Base-by-base conservation (phyloP, 2,329 filamentous ascomycete species). In the Aspergillus pseudoterreus region DNA sequence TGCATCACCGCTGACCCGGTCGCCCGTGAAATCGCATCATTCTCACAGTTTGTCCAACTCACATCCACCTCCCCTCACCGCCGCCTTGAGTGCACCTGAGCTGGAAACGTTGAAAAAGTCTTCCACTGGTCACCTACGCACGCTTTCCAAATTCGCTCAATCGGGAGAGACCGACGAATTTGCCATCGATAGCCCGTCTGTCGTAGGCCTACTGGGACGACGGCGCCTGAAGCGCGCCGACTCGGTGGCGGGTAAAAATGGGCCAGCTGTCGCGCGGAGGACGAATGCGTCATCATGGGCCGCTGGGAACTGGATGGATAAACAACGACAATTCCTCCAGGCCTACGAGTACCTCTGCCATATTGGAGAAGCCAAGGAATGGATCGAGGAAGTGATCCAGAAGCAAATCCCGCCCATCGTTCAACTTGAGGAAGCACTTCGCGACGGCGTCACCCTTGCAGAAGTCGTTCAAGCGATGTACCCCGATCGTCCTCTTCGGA, bases 261-360 rank as follows among this genome's bases (percentile, higher is more conserved):
- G 58, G 5, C 49, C 59, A 36, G 51, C 53, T 59, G 74, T 74
- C 33, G 74, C 72, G 22, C 71, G 76, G 72, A 78, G 41, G 74
- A 78, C 56, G 76, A 76, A 75, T 50, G 78, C 73, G 22, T 90
- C 86, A 59, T 82, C 84, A 45, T 94, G 91, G 86, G 84, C 89
- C 57, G 85, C 86, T 17, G 83, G 88, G 45, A 95, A 92, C 68
- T 99, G 94, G 94, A 99, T 99, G 92, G 94, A 99, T 70, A 94
- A 95, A 68, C 92, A 99, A 68, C 84, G 94, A 22, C 92, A 97
- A 69, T 97, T 96, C 64, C 75, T 99, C 48, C 90, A 95, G 71
- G 94, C 94, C 6, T 99, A 99, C 67, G 94, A 99, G 70, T 99
- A 99, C 68, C 86, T 99, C 35, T 99, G 94, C 68, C 94, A 99